Conservation (phyloP, 1,284 basidiomycete genomes). For the Leccinum cinnamomeum region DNA sequence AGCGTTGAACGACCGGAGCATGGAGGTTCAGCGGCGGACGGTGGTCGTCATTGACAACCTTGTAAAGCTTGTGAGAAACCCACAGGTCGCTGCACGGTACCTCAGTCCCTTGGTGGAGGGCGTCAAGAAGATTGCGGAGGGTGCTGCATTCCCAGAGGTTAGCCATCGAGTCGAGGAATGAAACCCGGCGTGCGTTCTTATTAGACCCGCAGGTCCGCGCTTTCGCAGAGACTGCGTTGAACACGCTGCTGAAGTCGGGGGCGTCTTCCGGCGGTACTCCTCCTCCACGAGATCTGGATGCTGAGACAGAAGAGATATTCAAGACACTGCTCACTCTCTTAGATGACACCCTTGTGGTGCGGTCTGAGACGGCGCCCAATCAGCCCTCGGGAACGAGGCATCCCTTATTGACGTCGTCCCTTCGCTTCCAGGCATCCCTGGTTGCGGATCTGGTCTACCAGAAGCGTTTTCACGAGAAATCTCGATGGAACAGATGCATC, state of each 20-base stretch:
- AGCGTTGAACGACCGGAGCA: constrained; percentile 94
- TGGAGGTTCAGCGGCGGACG: constrained; percentile 87
- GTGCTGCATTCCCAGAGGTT: constrained; percentile 95
- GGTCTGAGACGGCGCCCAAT: constrained; percentile 46
- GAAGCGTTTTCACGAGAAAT: constrained; percentile 62
- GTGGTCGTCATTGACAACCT: constrained; percentile 97
- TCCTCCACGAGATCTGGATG: constrained; percentile 63
- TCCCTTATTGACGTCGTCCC: constrained; percentile 47
- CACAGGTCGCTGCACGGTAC: constrained; percentile 87
- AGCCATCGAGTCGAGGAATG: constrained; percentile 20
- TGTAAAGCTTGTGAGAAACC: constrained; percentile 96
- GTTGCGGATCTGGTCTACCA: constrained; percentile 77
- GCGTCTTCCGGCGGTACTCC: constrained; percentile 72
- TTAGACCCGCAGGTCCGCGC: constrained; percentile 67
- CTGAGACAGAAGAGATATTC: constrained; percentile 58
- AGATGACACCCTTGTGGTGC: constrained; percentile 48
- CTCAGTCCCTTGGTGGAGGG: constrained; percentile 88
- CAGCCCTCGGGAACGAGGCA: constrained; percentile 47
- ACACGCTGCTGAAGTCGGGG: constrained; percentile 78
- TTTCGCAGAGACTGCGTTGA: constrained; percentile 80
- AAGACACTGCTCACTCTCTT: constrained; percentile 61
- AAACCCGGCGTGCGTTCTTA: constrained; percentile 17
- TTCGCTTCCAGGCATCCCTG: constrained; percentile 74
- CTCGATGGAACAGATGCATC: constrained; percentile 74
- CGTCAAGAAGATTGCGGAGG: constrained; percentile 87